Evolutionary conservation across 1,284 basidiomycete species (phyloP).

Genomic region (Blastosporella zonata): DNA sequence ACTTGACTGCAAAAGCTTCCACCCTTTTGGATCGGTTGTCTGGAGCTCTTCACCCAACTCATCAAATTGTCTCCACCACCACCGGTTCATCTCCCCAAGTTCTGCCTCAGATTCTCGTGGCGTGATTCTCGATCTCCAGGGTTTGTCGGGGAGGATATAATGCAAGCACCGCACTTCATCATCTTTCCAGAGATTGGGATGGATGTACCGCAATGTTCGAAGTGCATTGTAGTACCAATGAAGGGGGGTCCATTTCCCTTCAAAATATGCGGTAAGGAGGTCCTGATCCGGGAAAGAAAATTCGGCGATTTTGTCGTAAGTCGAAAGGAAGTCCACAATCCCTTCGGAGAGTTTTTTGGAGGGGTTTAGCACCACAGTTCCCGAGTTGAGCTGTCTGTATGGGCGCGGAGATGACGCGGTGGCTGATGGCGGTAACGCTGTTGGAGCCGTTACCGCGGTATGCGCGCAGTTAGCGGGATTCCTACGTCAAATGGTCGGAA

Average conservation of each 20-base stretch:
- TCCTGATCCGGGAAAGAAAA: conserved; percentile 94
- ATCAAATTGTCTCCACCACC: conserved; percentile 79
- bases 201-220: conserved; percentile 71
- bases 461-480: conserved; percentile 87
- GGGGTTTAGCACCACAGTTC: conserved; percentile 85
- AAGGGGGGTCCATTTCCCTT: conserved; percentile 70
- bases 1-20: conserved; percentile 49
- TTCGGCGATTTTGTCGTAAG: conserved; percentile 63
- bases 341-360: conserved; percentile 49
- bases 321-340: conserved; percentile 63
- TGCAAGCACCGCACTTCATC: conserved; percentile 74
- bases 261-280: conserved; percentile 79
- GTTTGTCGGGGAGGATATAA: conserved; percentile 75
- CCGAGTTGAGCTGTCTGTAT: conserved; percentile 82
- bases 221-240: conserved; percentile 87
- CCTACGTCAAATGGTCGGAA: conserved; percentile 44
- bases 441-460: conserved; percentile 58
- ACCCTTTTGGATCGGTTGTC: conserved; percentile 43
- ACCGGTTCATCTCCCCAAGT: conserved; percentile 53
- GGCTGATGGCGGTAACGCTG: conserved; percentile 46
- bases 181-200: conserved; percentile 74
- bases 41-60: conserved; percentile 46
- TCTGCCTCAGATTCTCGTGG: conserved; percentile 26
- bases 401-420: conserved; percentile 61
- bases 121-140: conserved; percentile 57